Percentiles rank a stretch among this genome's conserved stretches.
Conservation (phyloP, 2,329 filamentous ascomycete species). For the Fusarium duplospermum region DNA sequence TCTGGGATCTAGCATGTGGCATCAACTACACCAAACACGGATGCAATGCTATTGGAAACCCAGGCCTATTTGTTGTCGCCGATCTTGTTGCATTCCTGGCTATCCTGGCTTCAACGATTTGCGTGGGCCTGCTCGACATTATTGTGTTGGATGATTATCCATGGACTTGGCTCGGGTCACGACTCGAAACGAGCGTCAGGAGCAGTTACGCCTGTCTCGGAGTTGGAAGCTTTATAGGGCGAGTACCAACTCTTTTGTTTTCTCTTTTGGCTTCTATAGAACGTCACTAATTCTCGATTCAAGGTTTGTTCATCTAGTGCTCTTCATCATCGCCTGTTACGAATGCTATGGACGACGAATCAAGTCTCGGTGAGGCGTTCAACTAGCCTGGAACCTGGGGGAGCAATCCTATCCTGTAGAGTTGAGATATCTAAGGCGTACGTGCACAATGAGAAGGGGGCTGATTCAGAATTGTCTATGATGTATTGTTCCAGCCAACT, state of each 20-base stretch:
- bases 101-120: neutral
- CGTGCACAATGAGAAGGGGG: neutral
- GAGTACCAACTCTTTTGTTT: neutral
- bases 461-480: neutral
- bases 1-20: neutral
- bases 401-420: neutral
- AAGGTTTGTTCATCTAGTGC: neutral
- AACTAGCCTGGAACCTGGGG: neutral
- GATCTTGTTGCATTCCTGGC: neutral
- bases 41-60: neutral
- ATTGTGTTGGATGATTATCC: neutral
- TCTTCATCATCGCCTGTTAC: neutral
- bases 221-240: neutral
- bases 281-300: neutral
- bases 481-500: neutral
- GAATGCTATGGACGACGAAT: neutral
- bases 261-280: neutral
- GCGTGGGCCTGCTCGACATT: neutral
- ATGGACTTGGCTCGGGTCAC: neutral
- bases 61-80: too few species aligned
- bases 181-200: neutral
- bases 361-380: neutral
- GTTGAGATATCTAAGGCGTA: neutral
- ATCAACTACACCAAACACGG: neutral
- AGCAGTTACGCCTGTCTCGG: neutral